Percentiles rank a stretch among this genome's conserved stretches.
phyloP scores from a whole-genome alignment of 1,284 basidiomycete genomes.

The Kalmanozyma brasiliensis region DNA sequence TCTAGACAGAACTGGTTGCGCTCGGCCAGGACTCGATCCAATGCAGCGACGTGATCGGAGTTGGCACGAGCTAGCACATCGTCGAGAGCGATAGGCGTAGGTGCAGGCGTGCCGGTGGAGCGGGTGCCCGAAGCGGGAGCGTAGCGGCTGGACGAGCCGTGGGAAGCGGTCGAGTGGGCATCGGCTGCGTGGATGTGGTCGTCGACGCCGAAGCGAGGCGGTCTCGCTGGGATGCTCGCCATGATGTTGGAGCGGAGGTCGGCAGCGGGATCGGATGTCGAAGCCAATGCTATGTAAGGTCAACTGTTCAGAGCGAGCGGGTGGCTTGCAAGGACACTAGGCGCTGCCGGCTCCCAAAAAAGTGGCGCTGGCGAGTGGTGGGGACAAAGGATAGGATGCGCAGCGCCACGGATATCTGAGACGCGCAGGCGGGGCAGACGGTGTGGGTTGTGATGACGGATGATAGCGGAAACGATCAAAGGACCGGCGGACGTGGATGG shows the following conservation, averaged over 20 bases:
- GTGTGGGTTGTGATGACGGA: no score
- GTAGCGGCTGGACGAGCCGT: constrained; percentile 41
- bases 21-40: constrained; percentile 59
- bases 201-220: constrained; percentile 42
- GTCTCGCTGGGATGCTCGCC: constrained; percentile 35
- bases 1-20: constrained; percentile 58
- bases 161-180: constrained; percentile 37
- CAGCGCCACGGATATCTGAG: no score
- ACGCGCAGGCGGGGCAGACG: no score
- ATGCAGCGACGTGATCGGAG: constrained; percentile 45
- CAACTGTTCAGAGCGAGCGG: no score
- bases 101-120: constrained; percentile 24
- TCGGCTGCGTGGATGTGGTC: constrained; percentile 19
- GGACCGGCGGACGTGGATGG: no score
- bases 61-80: constrained; percentile 51
- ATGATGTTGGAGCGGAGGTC: constrained; percentile 8
- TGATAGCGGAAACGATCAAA: no score
- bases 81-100: constrained; percentile 49
- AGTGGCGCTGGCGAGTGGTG: no score
- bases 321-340: no score
- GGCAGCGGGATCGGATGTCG: not conserved
- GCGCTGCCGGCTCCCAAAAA: no score
- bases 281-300: no score
- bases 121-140: constrained; percentile 32
- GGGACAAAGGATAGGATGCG: no score